Evolutionary conservation across 176 grass and related monocot genomes (phyloP).

Genomic region (Musa troglodytarum): DNA sequence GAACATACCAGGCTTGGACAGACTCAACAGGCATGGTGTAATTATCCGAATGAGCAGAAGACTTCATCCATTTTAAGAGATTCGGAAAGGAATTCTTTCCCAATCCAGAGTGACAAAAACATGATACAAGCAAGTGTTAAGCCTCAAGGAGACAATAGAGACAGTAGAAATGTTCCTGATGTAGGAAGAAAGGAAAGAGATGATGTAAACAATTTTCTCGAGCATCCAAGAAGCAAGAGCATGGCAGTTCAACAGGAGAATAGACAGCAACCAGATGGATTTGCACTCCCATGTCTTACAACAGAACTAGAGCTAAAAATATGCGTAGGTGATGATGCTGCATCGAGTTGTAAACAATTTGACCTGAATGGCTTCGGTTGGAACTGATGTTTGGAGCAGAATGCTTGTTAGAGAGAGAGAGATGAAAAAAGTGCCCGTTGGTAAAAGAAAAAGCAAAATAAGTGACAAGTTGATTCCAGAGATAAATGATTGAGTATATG

Average conservation of each 20-base stretch:
- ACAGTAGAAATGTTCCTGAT: constrained; percentile 27
- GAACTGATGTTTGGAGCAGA: constrained; percentile 24
- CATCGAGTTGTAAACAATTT: constrained; percentile 29
- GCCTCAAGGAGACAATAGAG: background rate
- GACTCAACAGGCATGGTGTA: background rate
- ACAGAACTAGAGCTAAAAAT: constrained; percentile 50
- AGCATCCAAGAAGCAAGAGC: constrained; percentile 25
- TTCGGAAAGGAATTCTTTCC: constrained; percentile 3
- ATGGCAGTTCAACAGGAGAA: constrained; percentile 27
- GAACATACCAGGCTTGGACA: background rate
- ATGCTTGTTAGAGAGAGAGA: too few species aligned
- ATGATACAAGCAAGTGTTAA: constrained; percentile 2
- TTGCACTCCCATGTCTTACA: constrained; percentile 10
- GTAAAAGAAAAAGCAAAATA: background rate
- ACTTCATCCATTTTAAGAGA: background rate
- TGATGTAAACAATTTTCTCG: constrained; percentile 32
- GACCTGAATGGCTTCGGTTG: constrained; percentile 71
- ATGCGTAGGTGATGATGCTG: constrained; percentile 6
- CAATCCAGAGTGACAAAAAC: constrained; percentile 20
- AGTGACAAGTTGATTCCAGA: background rate
- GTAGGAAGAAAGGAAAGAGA: constrained; percentile 2
- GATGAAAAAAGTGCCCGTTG: background rate
- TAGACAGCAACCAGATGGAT: constrained; percentile 22
- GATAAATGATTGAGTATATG: too few species aligned
- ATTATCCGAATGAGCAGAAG: background rate